Percentiles rank a stretch among this genome's conserved stretches.
phyloP scores from a whole-genome alignment of 1,284 basidiomycete genomes.

The Pseudozyma sp. region DNA sequence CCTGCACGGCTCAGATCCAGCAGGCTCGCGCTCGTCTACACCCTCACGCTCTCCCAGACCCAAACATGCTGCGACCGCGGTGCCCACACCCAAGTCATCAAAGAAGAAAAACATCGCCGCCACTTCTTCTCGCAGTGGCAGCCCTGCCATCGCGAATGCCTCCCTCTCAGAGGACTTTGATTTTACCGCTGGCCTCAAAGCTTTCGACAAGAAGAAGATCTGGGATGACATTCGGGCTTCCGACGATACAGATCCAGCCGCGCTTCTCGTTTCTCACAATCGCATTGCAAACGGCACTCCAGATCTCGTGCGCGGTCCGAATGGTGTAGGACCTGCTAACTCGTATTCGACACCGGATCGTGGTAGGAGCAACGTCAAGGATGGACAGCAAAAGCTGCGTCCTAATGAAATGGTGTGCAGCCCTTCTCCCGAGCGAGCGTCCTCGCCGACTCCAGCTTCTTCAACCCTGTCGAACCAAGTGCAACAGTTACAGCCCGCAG shows the following conservation, averaged over 20 bases:
- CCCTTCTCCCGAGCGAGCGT: conserved; percentile 28
- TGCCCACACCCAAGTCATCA: conserved; percentile 17
- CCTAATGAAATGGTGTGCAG: conserved; percentile 46
- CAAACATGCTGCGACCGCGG: conserved; percentile 17
- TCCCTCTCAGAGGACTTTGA: conserved; percentile 43
- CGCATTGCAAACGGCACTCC: conserved; percentile 23
- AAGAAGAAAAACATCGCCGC: conserved; percentile 28
- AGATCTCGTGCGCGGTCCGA: conserved; percentile 37
- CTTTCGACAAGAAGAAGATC: conserved; percentile 51
- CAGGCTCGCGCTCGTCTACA: conserved; percentile 33
- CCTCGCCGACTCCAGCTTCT: conserved; percentile 15
- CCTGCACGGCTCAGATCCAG: conserved; percentile 17
- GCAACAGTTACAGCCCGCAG: background rate
- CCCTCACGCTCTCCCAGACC: conserved; percentile 47
- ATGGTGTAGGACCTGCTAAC: conserved; percentile 46
- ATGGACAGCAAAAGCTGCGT: conserved; percentile 46
- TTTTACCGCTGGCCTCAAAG: conserved; percentile 41
- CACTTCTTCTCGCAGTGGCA: conserved; percentile 16
- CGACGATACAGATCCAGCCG: conserved; percentile 43
- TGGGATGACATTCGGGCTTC: conserved; percentile 52
- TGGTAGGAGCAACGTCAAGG: conserved; percentile 26
- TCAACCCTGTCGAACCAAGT: background rate
- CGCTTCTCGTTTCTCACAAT: conserved; percentile 44
- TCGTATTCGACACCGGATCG: conserved; percentile 33
- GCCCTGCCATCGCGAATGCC: conserved; percentile 33